A percentile compares a stretch with the other conserved stretches of the same genome.
Evolutionary conservation across 352 stramenopile genomes (phyloP).

Genomic region (Phytophthora kernoviae): DNA sequence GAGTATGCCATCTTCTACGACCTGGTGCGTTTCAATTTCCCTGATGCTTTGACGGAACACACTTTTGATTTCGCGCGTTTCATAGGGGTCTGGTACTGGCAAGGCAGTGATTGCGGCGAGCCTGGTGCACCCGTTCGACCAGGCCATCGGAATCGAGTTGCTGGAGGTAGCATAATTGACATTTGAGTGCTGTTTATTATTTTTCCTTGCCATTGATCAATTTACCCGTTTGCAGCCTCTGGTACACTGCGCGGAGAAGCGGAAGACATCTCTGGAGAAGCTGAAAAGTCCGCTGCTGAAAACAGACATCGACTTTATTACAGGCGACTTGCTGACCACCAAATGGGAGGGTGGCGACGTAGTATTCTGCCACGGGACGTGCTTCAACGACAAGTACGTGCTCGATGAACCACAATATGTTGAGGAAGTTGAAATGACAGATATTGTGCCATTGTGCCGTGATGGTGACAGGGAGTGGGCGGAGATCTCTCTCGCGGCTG

Average conservation of each 20-base stretch:
- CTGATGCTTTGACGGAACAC: constrained; percentile 3
- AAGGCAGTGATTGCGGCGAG: constrained; percentile 83
- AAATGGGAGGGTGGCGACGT: constrained; percentile 80
- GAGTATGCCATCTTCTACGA: constrained; percentile 86
- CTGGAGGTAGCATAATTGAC: constrained; percentile 47
- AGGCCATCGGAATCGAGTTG: constrained; percentile 83
- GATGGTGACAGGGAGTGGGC: constrained; percentile 62
- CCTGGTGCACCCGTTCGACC: constrained; percentile 81
- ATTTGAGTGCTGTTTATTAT: neutral
- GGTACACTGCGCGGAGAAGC: constrained; percentile 78
- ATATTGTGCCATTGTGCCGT: neutral
- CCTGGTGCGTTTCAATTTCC: constrained; percentile 43
- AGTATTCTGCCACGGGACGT: constrained; percentile 86
- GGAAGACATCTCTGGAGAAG: constrained; percentile 57
- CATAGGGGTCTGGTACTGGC: constrained; percentile 77
- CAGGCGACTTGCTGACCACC: constrained; percentile 61
- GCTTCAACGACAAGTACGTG: constrained; percentile 80
- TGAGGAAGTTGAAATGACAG: neutral
- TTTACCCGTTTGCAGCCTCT: constrained; percentile 45
- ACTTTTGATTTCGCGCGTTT: neutral
- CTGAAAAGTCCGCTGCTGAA: constrained; percentile 37
- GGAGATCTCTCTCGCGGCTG: constrained; percentile 76
- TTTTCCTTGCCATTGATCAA: neutral
- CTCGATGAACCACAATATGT: neutral
- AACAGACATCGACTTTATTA: constrained; percentile 81